These are phyloP conservation scores for Didymella arachidicola DNA, from an alignment of 2,329 filamentous ascomycete species.

Conservation along the genomic window DNA sequence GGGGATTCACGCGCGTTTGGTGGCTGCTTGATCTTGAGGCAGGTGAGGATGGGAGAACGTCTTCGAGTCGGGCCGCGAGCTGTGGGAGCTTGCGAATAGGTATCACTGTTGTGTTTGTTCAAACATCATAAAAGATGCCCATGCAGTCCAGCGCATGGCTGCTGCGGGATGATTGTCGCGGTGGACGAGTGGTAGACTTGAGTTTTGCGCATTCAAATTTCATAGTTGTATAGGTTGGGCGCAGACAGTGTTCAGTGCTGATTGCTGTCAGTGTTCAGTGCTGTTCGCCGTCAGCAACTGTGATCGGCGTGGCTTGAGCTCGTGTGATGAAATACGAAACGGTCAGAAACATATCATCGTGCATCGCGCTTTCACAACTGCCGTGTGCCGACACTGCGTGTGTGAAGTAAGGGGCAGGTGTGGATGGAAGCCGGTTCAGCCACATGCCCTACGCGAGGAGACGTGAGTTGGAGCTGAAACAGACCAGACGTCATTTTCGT, in stretches of 20 bases:
- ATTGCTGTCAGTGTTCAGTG: not conserved
- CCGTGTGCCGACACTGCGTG: not conserved
- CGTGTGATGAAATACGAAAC: conserved; percentile 14
- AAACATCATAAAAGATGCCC: not conserved
- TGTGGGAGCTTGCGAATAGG: not conserved
- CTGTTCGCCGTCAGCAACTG: not conserved
- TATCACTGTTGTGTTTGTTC: not conserved
- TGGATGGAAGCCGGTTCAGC: not conserved
- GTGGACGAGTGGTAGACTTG: not conserved
- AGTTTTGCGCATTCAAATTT: too few relatives aligned
- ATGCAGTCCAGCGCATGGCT: not conserved
- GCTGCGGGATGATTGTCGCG: not conserved
- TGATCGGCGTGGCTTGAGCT: conserved; percentile 6
- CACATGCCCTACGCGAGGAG: not conserved
- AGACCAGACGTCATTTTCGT: not conserved
- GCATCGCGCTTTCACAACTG: conserved; percentile 1
- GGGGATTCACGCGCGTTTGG: not conserved
- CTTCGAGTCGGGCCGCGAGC: not conserved
- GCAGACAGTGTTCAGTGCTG: too few relatives aligned
- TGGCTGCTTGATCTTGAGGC: not conserved
- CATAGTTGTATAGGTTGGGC: too few relatives aligned
- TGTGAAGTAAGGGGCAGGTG: conserved; percentile 5
- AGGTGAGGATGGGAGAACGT: not conserved
- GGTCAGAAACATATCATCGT: conserved; percentile 12
- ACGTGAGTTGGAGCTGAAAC: not conserved